Evolutionary conservation across 148 eudicot species (phyloP).

Genomic region (Salicornia ramosissima): DNA sequence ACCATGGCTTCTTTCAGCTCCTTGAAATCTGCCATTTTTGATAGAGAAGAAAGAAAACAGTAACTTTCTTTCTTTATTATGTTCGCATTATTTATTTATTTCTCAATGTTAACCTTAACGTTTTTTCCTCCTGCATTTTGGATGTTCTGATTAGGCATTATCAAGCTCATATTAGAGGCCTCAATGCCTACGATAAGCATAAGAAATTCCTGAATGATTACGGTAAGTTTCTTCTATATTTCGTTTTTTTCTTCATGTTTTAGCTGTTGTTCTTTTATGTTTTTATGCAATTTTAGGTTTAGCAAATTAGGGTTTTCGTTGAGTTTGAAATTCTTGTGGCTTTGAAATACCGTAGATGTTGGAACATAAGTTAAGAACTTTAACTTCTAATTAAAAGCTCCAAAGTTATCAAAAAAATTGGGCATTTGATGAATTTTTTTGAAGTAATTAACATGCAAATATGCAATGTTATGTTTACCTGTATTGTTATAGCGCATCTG

Average conservation of each 20-base stretch:
- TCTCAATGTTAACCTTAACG: not conserved
- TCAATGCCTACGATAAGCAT: conserved; percentile 76
- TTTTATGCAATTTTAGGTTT: not conserved
- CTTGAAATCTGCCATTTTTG: conserved; percentile 52
- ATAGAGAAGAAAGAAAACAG: conserved; percentile 63
- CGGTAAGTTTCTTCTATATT: conserved; percentile 27
- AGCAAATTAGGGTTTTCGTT: conserved; percentile 1
- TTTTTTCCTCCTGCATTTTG: not conserved
- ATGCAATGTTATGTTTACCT: no score
- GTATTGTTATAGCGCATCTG: not conserved
- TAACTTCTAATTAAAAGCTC: not conserved
- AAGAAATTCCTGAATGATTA: conserved; percentile 65
- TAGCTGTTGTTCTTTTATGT: not conserved
- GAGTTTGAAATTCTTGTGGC: not conserved
- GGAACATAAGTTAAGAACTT: not conserved
- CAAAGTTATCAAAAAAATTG: not conserved
- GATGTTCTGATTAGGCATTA: conserved; percentile 48
- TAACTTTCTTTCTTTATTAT: conserved; percentile 1
- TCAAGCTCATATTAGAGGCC: conserved; percentile 66
- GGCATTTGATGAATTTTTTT: not conserved
- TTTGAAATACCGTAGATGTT: not conserved
- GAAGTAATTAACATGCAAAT: no score
- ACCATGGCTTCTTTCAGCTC: conserved; percentile 56
- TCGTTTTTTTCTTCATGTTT: not conserved
- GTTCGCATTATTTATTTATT: not conserved